Evolutionary conservation across 495 filamentous ascomycete species (phyloP), one percentile per base, ranked within the genome.

Genomic region (Trichocladium antarcticum): DNA sequence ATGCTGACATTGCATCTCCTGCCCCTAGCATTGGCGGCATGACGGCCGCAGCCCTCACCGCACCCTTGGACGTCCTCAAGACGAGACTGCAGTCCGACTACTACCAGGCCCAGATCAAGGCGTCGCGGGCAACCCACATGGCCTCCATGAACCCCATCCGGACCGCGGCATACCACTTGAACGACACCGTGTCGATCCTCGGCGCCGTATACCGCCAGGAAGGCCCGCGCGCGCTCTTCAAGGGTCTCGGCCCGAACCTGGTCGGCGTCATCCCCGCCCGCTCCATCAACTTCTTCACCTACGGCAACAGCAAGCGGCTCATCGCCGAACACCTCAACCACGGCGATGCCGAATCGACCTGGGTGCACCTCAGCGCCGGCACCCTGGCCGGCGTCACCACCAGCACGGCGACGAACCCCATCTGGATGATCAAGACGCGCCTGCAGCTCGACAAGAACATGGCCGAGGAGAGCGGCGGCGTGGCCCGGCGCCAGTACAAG

Each of bases 351-450:
- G 83, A 89, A 51, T 74, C 79, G 12, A 75, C 83, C 0, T 76
- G 74, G 62, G 77, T 90, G 6, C 87, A 93, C 63, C 73, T 89
- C 0, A 74, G 74, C 48, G 80, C 85, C 5, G 88, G 83, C 10
- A 79, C 81, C 20, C 67, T 73, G 27, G 86, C 87, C 1, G 88
- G 88, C 24, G 71, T 95, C 31, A 78, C 80, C 16, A 94, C 88
- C 0, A 81, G 82, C 16, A 92, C 87, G 3, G 86, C 82, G 15
- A 95, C 88, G 15, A 94, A 93, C 65, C 88, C 88, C 2, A 93
- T 95, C 50, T 95, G 88, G 88, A 73, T 95, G 39, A 77, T 95
- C 45, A 95, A 95, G 71, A 95, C 88, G 20, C 76, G 88, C 36
- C 56, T 95, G 49, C 88, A 95, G 69, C 80, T 95, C 8, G 88